These are phyloP conservation scores for Craspedostauros australis DNA, from an alignment of 108 stramenopile species.

Conservation along the genomic window DNA sequence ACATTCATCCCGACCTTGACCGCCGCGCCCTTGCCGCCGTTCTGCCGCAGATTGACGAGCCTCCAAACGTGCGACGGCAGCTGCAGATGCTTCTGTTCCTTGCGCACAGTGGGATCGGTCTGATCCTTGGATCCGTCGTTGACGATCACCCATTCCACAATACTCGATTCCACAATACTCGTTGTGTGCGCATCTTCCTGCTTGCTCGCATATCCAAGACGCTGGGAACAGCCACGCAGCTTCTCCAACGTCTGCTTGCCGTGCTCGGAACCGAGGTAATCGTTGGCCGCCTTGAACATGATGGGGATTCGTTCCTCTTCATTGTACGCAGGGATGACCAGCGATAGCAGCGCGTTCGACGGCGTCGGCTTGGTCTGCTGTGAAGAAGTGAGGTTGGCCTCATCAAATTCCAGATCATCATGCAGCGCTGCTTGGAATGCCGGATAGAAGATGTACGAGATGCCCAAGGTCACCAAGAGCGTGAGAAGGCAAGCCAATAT, in stretches of 20 bases:
- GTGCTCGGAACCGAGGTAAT: slow-evolving; percentile 37
- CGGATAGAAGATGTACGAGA: too few relatives aligned
- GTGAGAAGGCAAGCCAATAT: too few relatives aligned
- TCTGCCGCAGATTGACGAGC: slow-evolving; percentile 14
- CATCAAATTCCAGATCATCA: too few relatives aligned
- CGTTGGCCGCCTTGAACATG: slow-evolving; percentile 75
- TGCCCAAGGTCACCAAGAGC: too few relatives aligned
- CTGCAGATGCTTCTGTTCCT: background rate
- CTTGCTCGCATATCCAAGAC: slow-evolving; percentile 7
- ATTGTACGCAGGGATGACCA: slow-evolving; percentile 94
- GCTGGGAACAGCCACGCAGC: slow-evolving; percentile 1
- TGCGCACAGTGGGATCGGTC: slow-evolving; percentile 42
- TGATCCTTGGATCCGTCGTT: slow-evolving; percentile 78
- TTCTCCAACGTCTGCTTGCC: slow-evolving; percentile 4
- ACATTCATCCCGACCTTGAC: slow-evolving; percentile 68
- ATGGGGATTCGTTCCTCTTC: slow-evolving; percentile 83
- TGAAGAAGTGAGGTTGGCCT: too few relatives aligned
- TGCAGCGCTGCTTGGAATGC: too few relatives aligned
- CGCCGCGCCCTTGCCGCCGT: slow-evolving; percentile 47
- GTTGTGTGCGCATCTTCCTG: background rate
- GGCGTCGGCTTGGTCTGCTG: too few relatives aligned
- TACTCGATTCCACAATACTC: background rate
- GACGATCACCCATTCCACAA: slow-evolving; percentile 72
- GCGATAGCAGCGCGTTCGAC: slow-evolving; percentile 49
- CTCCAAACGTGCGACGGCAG: slow-evolving; percentile 1